A percentile compares a stretch with the other conserved stretches of the same genome.
Conservation (phyloP, 2,329 filamentous ascomycete genomes). For the Clarireedia hainanense region DNA sequence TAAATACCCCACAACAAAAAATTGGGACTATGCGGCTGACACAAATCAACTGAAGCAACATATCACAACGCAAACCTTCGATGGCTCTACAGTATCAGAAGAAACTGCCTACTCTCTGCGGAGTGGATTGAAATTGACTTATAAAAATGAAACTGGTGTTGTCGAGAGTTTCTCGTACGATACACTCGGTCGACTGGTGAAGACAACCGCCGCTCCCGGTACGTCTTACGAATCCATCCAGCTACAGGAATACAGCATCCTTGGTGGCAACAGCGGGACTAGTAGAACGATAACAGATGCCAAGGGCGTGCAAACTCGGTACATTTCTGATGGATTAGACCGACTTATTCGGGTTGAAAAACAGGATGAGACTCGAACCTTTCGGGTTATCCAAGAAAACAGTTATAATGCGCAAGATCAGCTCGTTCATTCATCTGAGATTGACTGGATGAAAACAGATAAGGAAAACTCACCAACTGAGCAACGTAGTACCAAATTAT, state of each 20-base stretch:
- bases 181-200: background rate
- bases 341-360: background rate
- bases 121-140: background rate
- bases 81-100: background rate
- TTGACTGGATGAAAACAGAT: slow-evolving; percentile 2
- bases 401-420: slow-evolving; percentile 5
- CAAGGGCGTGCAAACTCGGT: slow-evolving; percentile 1
- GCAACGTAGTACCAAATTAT: background rate
- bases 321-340: slow-evolving; percentile 1
- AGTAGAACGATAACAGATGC: background rate
- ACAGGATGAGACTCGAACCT: background rate
- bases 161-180: background rate
- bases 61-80: background rate
- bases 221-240: background rate
- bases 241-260: background rate
- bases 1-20: background rate
- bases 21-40: background rate
- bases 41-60: background rate
- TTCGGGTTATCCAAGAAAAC: slow-evolving; percentile 1
- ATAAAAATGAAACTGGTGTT: background rate
- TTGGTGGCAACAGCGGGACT: background rate
- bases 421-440: background rate
- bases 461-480: background rate
- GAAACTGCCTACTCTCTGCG: background rate
- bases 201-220: background rate